Evolutionary conservation across 352 stramenopile genomes (phyloP), one percentile per base, ranked within the genome.

Genomic region (Globisporangium orthogonon): DNA sequence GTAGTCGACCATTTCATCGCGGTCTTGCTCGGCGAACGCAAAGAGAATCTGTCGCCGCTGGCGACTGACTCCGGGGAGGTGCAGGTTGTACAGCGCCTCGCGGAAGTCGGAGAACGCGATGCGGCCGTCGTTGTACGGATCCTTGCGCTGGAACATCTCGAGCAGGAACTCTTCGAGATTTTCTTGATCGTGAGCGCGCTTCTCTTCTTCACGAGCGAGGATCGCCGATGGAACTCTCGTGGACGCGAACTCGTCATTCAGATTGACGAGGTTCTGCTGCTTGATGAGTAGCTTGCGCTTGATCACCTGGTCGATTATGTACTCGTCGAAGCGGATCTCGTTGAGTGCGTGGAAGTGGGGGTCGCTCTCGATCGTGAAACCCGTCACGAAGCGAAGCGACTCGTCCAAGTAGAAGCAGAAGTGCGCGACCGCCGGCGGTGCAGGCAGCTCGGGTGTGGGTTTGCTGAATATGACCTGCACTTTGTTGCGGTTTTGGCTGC

Each of bases 401-500:
- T 68, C 49, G 31, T 75, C 73, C 15, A 90, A 50, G 33, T 75
- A 53, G 60, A 90, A 90, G 51, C 63, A 74, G n/a, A 87, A 74
- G 45, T 83, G 63, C 39, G 78, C 74, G 18, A 84, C 80, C 1
- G 80, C 77, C 2, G 70, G 58, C 1, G 76, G 59, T 0, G 79
- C 56, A 0, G 79, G 77, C 28, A 54, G 37, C 35, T 67, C 55
- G 7, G 63, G 49, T 7, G 67, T 81, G 31, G 79, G 79, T 14
- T 86, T 86, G 61, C 79, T 88, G 63, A 90, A 87, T 9, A 74
- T 84, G 45, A 71, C 70, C 30, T 74, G 67, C 48, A 90, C 73
- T 28, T 73, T 73, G 39, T 69, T 60, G 14, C 63, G 69, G 47
- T 69, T 62, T 35, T 77, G 64, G 37, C 54, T 50, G 33, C 69